These are phyloP conservation scores for Stephania japonica DNA, from an alignment of 164 flowering plant genomes.

Conservation along the genomic window DNA sequence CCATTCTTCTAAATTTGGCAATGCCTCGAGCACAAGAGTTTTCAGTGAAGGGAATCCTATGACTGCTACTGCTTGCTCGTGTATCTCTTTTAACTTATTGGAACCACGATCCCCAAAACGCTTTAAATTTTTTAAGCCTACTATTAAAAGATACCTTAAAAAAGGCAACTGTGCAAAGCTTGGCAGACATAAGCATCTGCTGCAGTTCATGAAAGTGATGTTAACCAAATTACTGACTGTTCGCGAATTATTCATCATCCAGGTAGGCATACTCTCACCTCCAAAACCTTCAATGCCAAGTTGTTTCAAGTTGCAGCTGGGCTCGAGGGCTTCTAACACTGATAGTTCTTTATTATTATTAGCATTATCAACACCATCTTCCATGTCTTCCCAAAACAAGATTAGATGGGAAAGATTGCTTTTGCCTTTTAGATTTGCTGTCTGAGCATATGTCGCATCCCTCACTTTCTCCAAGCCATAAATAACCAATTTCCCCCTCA, in stretches of 20 bases:
- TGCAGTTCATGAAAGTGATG: background rate
- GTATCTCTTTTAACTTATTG: too few species aligned
- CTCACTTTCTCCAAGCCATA: background rate
- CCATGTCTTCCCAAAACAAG: background rate
- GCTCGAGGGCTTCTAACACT: slow-evolving; percentile 12
- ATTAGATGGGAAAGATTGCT: background rate
- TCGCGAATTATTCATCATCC: background rate
- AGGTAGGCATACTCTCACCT: slow-evolving; percentile 3
- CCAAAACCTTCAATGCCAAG: background rate
- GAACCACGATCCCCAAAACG: too few species aligned
- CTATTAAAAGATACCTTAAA: too few species aligned
- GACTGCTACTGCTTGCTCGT: too few species aligned
- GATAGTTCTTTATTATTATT: background rate
- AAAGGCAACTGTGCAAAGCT: too few species aligned
- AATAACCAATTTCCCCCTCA: slow-evolving; percentile 7
- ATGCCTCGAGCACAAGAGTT: background rate
- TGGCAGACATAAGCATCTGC: background rate
- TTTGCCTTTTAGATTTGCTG: slow-evolving; percentile 8
- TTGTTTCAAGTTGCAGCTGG: background rate
- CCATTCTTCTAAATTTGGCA: slow-evolving; percentile 21
- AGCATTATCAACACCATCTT: background rate
- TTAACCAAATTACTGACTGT: background rate
- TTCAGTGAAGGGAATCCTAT: slow-evolving; percentile 19
- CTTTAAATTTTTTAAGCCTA: too few species aligned
- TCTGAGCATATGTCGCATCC: background rate